phyloP scores from a whole-genome alignment of 2,329 filamentous ascomycete genomes.

The Mycosphaerella sp. region DNA sequence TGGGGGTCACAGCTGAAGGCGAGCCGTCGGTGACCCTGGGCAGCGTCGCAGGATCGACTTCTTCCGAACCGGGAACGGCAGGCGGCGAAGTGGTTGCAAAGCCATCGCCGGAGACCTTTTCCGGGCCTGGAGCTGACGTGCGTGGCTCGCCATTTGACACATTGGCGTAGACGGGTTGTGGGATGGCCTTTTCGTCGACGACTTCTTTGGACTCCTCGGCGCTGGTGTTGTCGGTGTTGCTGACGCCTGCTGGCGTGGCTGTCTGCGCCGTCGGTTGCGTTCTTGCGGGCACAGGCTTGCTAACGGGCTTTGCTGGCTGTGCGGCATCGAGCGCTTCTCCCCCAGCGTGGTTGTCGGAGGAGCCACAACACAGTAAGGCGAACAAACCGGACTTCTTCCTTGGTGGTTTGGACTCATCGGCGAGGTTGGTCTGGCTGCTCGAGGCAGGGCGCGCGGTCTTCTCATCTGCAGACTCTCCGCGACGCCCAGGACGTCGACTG shows the following conservation, averaged over 20 bases:
- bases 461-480: constrained; percentile 34
- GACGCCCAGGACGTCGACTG: constrained; percentile 41
- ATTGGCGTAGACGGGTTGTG: constrained; percentile 10
- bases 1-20: neutral
- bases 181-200: constrained; percentile 39
- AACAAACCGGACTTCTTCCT: constrained; percentile 41
- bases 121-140: constrained; percentile 14
- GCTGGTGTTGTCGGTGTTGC: constrained; percentile 37
- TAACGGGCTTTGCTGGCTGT: constrained; percentile 40
- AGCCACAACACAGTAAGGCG: constrained; percentile 59
- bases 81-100: constrained; percentile 19
- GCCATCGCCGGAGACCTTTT: constrained; percentile 19
- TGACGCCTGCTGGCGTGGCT: constrained; percentile 42
- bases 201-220: constrained; percentile 41
- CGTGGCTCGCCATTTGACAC: constrained; percentile 12
- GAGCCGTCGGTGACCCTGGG: neutral
- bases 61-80: neutral
- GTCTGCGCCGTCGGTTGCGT: constrained; percentile 41
- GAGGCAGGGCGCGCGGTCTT: constrained; percentile 35
- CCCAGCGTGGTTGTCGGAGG: constrained; percentile 55
- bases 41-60: neutral
- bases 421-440: constrained; percentile 28
- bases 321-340: constrained; percentile 50
- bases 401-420: constrained; percentile 33
- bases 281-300: constrained; percentile 34